phyloP scores from a whole-genome alignment of 208 protist genomes.

The Acanthamoeba divionensis region DNA sequence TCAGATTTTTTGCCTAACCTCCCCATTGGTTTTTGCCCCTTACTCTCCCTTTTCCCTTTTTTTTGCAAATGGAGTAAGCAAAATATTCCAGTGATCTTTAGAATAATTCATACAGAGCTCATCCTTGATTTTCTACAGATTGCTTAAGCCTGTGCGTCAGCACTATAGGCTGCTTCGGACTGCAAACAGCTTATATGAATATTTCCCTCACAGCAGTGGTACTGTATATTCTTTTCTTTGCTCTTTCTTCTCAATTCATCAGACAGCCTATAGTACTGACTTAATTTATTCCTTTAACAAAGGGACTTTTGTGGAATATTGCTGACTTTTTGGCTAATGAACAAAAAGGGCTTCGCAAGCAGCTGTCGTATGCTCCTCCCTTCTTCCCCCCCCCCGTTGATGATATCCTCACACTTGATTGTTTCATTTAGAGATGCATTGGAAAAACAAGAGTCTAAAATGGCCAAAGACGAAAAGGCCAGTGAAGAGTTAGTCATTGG shows the following conservation, averaged over 20 bases:
- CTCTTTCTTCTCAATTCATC: no score
- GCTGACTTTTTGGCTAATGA: conserved; percentile 48
- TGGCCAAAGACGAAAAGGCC: background rate
- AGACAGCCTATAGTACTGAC: no score
- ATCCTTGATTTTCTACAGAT: background rate
- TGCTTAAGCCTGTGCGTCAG: conserved; percentile 4
- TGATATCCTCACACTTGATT: background rate
- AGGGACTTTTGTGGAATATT: conserved; percentile 48
- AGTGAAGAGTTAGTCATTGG: background rate
- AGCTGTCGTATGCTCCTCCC: background rate
- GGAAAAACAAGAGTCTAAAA: no score
- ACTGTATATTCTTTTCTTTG: no score
- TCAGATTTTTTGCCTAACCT: conserved; percentile 50
- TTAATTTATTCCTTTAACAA: no score
- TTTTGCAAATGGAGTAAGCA: background rate
- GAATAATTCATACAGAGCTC: no score
- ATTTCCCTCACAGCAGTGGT: conserved; percentile 52
- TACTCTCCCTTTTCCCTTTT: background rate
- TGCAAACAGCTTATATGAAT: conserved; percentile 26
- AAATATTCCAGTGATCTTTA: no score
- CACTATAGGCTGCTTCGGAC: conserved; percentile 39
- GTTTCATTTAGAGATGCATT: no score
- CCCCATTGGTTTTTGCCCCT: background rate
- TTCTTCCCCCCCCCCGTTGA: no score
- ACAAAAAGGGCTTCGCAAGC: conserved; percentile 24